These are phyloP conservation scores for Mycena albidolilacea DNA, from an alignment of 768 basidiomycete genomes.

Conservation along the genomic window DNA sequence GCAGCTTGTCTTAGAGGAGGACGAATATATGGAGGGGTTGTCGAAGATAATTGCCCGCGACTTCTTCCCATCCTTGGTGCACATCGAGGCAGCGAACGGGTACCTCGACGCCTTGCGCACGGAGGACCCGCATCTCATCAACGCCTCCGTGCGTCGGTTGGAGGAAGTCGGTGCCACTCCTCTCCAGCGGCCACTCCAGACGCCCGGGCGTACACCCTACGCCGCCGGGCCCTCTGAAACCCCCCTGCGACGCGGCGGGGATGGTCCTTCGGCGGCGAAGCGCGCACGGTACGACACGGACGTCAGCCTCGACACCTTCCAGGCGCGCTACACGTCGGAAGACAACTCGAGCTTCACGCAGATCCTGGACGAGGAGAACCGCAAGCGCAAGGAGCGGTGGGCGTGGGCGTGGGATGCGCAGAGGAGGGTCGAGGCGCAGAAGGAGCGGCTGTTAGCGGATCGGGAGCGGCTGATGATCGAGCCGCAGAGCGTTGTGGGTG, in stretches of 20 bases:
- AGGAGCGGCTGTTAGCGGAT: conserved; percentile 74
- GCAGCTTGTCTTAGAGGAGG: conserved; percentile 88
- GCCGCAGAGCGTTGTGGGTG: conserved; percentile 71
- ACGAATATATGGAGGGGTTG: conserved; percentile 93
- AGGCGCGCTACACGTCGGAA: conserved; percentile 93
- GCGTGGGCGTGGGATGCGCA: conserved; percentile 98
- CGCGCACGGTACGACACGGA: conserved; percentile 70
- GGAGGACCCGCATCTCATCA: conserved; percentile 84
- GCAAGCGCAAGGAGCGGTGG: conserved; percentile 82
- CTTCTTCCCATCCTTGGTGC: conserved; percentile 96
- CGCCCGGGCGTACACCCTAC: conserved; percentile 79
- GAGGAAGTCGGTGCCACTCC: conserved; percentile 76
- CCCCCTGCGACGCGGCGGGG: conserved; percentile 64
- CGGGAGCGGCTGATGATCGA: conserved; percentile 83
- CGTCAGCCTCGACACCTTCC: conserved; percentile 88
- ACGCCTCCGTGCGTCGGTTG: conserved; percentile 80
- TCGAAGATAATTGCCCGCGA: conserved; percentile 96
- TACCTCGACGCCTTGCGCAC: conserved; percentile 86
- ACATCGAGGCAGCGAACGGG: conserved; percentile 89
- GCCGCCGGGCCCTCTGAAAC: conserved; percentile 74
- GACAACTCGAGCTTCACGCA: conserved; percentile 98
- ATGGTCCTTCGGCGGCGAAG: conserved; percentile 61
- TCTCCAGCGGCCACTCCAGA: conserved; percentile 48
- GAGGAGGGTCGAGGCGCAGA: conserved; percentile 78
- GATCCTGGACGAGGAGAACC: conserved; percentile 93